Evolutionary conservation across 345 rosid species (phyloP), one percentile per base, ranked within the genome.

Genomic region (Crucihimalaya himalaica): DNA sequence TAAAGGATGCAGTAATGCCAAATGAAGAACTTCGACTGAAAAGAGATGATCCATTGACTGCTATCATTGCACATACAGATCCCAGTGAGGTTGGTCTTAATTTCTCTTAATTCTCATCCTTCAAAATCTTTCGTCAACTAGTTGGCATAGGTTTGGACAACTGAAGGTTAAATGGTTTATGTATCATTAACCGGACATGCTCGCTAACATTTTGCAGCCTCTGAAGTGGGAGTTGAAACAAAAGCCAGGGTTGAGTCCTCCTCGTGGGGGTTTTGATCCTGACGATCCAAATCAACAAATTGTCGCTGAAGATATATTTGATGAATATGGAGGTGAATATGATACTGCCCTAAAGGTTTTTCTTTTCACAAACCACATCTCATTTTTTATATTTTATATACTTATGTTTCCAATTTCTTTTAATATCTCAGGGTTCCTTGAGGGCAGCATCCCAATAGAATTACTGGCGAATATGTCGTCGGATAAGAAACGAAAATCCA

Each of bases 211-310:
- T 11, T 31, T 75, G 78, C 77, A 95, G 99, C 93, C 96, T 54
- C 83, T 90, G 55, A 95, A 91, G 86, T 95, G 99, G 99, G 99
- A 92, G 79, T 80, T 95, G 81, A 95, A 92, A 82, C 97, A 89
- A 83, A 88, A 90, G 83, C 93, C 97, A 8, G 99, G 99, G 39
- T 72, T 95, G 85, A 90, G 96, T 81, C 99, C 97, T 78, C 98
- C 98, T 73, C 97, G 88, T 56, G 99, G 99, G 63, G 99, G 97
- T 60, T 95, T 89, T 84, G 74, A 84, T 77, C 92, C 78, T 9
- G 89, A 88, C 63, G 93, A 95, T 78, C 96, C 97, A 70, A 95
- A 92, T 84, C 99, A 95, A 69, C 97, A 95, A 81, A 88, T 95
- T 79, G 96, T 94, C 27, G 99, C 97, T 4, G 97, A 92, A 81